A percentile compares a stretch with the other conserved stretches of the same genome.
Evolutionary conservation across 1,284 basidiomycete genomes (phyloP).

Genomic region (Pyrrhoderma lamaoense): DNA sequence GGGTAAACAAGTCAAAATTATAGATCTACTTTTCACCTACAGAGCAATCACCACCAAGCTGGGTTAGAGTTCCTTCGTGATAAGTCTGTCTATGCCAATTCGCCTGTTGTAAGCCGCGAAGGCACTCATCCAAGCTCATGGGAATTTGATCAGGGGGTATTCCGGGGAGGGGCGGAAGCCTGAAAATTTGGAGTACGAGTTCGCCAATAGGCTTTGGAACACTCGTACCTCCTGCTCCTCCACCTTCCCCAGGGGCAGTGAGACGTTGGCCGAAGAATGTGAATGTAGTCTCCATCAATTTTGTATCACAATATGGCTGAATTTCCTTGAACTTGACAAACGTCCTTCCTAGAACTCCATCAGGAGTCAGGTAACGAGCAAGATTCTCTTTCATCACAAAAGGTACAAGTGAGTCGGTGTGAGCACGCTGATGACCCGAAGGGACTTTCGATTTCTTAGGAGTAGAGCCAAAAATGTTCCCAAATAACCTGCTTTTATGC

Average conservation of each 20-base stretch:
- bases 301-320: slow-evolving; percentile 71
- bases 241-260: slow-evolving; percentile 30
- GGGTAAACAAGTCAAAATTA: background rate
- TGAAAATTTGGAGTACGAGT: slow-evolving; percentile 81
- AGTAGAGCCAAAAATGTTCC: slow-evolving; percentile 69
- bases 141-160: slow-evolving; percentile 76
- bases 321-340: slow-evolving; percentile 85
- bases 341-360: slow-evolving; percentile 73
- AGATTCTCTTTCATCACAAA: slow-evolving; percentile 49
- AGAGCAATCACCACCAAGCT: slow-evolving; percentile 90
- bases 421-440: slow-evolving; percentile 4
- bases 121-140: slow-evolving; percentile 87
- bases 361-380: slow-evolving; percentile 74
- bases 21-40: slow-evolving; percentile 41
- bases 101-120: slow-evolving; percentile 80
- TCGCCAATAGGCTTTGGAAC: slow-evolving; percentile 66
- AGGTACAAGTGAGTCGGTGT: slow-evolving; percentile 13
- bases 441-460: slow-evolving; percentile 56
- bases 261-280: slow-evolving; percentile 74
- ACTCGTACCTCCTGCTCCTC: slow-evolving; percentile 37
- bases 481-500: slow-evolving; percentile 18
- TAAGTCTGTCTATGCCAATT: slow-evolving; percentile 91
- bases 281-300: slow-evolving; percentile 76
- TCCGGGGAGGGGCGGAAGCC: slow-evolving; percentile 81
- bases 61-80: slow-evolving; percentile 89